These are phyloP conservation scores for Gossypium trilobum DNA, from an alignment of 441 rosid genomes.

Conservation along the genomic window DNA sequence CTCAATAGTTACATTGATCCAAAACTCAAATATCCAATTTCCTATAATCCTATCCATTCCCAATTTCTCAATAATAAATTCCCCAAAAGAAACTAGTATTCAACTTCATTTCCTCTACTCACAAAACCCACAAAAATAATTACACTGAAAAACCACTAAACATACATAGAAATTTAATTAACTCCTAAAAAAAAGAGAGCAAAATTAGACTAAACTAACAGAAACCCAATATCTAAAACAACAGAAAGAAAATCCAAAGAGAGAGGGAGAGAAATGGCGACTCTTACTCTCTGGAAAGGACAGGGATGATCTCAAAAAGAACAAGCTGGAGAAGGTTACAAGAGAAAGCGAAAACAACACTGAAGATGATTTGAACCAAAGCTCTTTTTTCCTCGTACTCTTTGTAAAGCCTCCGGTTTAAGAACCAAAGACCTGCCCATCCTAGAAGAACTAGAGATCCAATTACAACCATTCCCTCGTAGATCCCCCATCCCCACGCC, in stretches of 20 bases:
- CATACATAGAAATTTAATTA: not conserved
- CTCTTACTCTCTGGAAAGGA: constrained; percentile 71
- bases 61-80: not conserved
- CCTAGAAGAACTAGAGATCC: constrained; percentile 72
- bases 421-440: constrained; percentile 87
- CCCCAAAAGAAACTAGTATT: not conserved
- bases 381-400: constrained; percentile 95
- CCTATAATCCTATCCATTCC: not conserved
- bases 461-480: constrained; percentile 55
- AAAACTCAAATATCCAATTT: not conserved
- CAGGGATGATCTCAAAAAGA: constrained; percentile 89
- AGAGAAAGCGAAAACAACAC: constrained; percentile 89
- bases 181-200: not conserved
- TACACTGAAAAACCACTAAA: not conserved
- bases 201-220: not conserved
- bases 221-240: not conserved
- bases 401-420: constrained; percentile 74
- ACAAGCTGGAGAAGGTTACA: constrained; percentile 97
- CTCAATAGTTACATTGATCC: not conserved
- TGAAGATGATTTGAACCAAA: constrained; percentile 89
- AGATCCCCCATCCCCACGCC: constrained; percentile 72
- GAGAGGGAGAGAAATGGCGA: not conserved
- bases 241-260: not conserved
- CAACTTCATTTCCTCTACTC: not conserved
- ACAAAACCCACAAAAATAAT: not conserved